A percentile compares a stretch with the other conserved stretches of the same genome.
phyloP scores from a whole-genome alignment of 2,329 filamentous ascomycete genomes.

The Purpureocillium takamizusanense region DNA sequence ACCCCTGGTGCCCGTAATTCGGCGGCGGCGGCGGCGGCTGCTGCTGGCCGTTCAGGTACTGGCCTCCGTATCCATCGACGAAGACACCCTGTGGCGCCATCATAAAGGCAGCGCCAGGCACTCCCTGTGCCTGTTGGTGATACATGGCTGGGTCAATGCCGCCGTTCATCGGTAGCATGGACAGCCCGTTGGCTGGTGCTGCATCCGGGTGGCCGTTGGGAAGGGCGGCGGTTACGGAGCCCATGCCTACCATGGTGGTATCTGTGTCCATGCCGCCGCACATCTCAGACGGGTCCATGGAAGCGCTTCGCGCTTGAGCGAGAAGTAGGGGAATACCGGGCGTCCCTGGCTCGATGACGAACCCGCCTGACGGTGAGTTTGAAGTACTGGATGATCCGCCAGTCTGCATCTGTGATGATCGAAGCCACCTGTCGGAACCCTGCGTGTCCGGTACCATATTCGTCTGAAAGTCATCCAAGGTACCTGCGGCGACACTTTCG shows the following conservation, averaged over 20 bases:
- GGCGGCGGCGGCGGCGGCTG: slow-evolving; percentile 4
- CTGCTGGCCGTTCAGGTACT: slow-evolving; percentile 10
- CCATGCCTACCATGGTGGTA: slow-evolving; percentile 12
- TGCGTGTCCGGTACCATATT: neutral
- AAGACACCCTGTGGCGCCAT: slow-evolving; percentile 12
- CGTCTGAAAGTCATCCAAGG: slow-evolving; percentile 8
- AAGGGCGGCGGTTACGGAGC: slow-evolving; percentile 11
- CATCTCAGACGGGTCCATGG: slow-evolving; percentile 9
- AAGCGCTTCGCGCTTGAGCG: slow-evolving; percentile 14
- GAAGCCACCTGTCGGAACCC: slow-evolving; percentile 4
- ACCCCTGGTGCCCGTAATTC: slow-evolving; percentile 9
- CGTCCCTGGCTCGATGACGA: slow-evolving; percentile 12
- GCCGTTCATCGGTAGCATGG: slow-evolving; percentile 9
- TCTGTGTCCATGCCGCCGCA: slow-evolving; percentile 11
- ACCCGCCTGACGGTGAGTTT: slow-evolving; percentile 1
- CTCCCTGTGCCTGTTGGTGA: slow-evolving; percentile 10
- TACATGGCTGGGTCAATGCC: slow-evolving; percentile 9
- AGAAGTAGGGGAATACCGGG: slow-evolving; percentile 18
- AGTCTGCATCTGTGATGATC: slow-evolving; percentile 4
- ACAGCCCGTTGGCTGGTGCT: slow-evolving; percentile 6
- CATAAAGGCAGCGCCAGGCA: slow-evolving; percentile 8
- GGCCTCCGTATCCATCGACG: slow-evolving; percentile 10
- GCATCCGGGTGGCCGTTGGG: slow-evolving; percentile 6
- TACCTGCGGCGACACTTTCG: slow-evolving; percentile 13
- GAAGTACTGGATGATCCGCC: neutral